A percentile compares a stretch with the other conserved stretches of the same genome.
Evolutionary conservation across 768 basidiomycete genomes (phyloP).

Genomic region (Bullera alba): DNA sequence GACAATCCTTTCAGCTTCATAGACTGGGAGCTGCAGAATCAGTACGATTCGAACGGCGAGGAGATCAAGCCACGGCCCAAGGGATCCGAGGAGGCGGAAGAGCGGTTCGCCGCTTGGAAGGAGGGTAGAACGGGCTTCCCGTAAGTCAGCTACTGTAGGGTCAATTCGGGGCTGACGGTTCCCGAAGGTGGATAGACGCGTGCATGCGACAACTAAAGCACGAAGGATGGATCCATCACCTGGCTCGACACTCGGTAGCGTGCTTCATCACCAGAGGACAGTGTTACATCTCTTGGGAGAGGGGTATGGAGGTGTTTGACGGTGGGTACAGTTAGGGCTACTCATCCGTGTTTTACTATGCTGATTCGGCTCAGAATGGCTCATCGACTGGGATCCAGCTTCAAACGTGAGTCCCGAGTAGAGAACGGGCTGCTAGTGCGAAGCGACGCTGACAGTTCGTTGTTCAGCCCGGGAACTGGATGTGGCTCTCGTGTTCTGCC

Average conservation of each 20-base stretch:
- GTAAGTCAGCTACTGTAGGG: constrained; percentile 20
- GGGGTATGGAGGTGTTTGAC: constrained; percentile 49
- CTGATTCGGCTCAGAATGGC: constrained; percentile 24
- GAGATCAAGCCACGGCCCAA: constrained; percentile 40
- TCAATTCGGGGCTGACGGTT: neutral
- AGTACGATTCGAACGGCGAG: constrained; percentile 41
- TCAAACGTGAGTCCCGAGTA: constrained; percentile 34
- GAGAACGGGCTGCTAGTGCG: too few species aligned
- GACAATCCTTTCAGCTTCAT: constrained; percentile 29
- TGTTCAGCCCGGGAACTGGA: constrained; percentile 44
- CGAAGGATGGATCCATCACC: constrained; percentile 49
- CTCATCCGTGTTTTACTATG: too few species aligned
- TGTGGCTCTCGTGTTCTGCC: constrained; percentile 47
- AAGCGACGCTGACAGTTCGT: too few species aligned
- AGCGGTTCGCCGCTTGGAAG: constrained; percentile 38
- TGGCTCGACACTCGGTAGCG: constrained; percentile 45
- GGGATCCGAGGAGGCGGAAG: constrained; percentile 31
- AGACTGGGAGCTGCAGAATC: constrained; percentile 45
- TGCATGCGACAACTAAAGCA: constrained; percentile 45
- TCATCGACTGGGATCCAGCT: constrained; percentile 48
- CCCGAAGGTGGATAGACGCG: constrained; percentile 41
- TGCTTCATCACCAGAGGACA: constrained; percentile 48
- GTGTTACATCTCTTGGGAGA: constrained; percentile 48
- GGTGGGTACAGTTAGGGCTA: constrained; percentile 18
- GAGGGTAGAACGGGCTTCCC: constrained; percentile 47